phyloP scores from a whole-genome alignment of 2,329 filamentous ascomycete species.

The Aspergillus sp. region DNA sequence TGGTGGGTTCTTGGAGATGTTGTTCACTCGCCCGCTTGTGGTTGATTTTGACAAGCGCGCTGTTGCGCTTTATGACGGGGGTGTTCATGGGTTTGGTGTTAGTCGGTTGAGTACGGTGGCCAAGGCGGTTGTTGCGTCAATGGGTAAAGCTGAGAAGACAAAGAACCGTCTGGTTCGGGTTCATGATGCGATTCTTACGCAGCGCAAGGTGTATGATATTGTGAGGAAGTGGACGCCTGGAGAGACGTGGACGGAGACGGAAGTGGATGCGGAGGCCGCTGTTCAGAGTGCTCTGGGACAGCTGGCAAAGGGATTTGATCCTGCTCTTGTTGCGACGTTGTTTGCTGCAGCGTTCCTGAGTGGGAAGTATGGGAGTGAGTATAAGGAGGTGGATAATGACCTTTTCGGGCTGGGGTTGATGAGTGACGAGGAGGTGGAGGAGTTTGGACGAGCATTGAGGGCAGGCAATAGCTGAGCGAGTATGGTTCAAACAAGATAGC shows the following conservation, averaged over 20 bases:
- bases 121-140: neutral
- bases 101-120: neutral
- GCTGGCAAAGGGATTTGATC: neutral
- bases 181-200: neutral
- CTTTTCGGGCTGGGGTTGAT: neutral
- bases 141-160: neutral
- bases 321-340: neutral
- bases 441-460: neutral
- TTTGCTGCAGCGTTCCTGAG: neutral
- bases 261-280: neutral
- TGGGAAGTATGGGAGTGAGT: neutral
- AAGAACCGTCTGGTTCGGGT: slow-evolving; percentile 1
- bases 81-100: neutral
- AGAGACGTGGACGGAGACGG: neutral
- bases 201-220: neutral
- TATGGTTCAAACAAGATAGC: too few species aligned
- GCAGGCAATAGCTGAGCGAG: neutral
- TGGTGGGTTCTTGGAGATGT: neutral
- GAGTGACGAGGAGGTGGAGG: neutral
- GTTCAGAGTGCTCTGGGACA: neutral
- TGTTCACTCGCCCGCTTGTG: neutral
- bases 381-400: slow-evolving; percentile 7
- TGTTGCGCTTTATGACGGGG: neutral
- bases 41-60: neutral
- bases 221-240: neutral